Base-by-base conservation (phyloP, 148 eudicot species). In the Rhododendron vialii region DNA sequence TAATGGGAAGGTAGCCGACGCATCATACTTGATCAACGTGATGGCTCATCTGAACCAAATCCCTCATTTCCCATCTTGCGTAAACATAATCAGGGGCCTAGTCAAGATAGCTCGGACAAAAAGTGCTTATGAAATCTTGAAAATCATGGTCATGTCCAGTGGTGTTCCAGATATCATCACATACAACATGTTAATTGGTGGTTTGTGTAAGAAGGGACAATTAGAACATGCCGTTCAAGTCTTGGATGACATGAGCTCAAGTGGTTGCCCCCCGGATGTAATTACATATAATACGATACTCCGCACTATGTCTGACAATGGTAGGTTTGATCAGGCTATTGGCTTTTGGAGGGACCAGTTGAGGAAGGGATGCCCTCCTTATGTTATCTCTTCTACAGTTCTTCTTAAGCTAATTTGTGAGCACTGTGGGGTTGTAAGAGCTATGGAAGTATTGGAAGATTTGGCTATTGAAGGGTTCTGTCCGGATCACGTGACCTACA, bases 91-190 rank as follows among this genome's bases (percentile, higher is more conserved):
- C 83, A 91, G 98, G 82, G 98, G 96, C 82, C 95, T 92, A 24
- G 80, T 92, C 17, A 94, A 95, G 28, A 43, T 82, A 67, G 88
- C 88, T 73, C 89, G 67, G 24, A 83, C 87, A 63, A 93, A 90
- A 50, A 92, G 89, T 87, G 99, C 99, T 83, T 84, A 86, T 22
- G 92, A 86, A 71, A 90, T 92, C 78, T 88, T 95, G 84, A 87
- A 88, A 65, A 76, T 93, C 77, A 91, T 96, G 93, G 96, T 95
- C 45, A 90, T 95, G 99, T 94, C 96, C 5, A 98, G 98, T 87
- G 98, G 98, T 69, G 88, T 92, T 86, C 98, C 95, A 6, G 99
- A 96, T 91, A 88, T 94, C 78, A 95, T 96, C 86, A 96, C 98
- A 8, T 92, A 92, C 88, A 96, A 96, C 89, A 96, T 95, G 95